Evolutionary conservation across 495 filamentous ascomycete genomes (phyloP).

Genomic region (Parathielavia hyrcaniae): DNA sequence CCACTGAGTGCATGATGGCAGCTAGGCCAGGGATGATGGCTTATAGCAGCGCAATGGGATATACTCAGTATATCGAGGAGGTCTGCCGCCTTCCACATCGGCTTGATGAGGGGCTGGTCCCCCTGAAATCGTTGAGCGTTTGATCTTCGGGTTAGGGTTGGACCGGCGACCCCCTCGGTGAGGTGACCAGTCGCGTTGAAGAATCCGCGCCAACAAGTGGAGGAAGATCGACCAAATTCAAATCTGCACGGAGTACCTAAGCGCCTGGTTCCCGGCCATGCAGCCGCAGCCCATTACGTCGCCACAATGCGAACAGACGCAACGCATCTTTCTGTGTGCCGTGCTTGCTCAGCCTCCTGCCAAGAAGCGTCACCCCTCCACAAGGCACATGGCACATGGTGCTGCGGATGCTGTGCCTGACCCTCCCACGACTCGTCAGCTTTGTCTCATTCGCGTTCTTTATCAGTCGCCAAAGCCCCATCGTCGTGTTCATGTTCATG

Average conservation of each 20-base stretch:
- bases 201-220: too few relatives aligned
- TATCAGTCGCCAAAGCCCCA: neutral
- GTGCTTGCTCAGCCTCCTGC: constrained; percentile 10
- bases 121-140: too few relatives aligned
- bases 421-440: constrained; percentile 4
- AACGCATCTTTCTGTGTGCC: too few relatives aligned
- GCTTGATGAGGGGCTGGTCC: neutral
- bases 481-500: too few relatives aligned
- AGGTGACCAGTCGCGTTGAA: neutral
- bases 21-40: neutral
- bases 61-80: constrained; percentile 2
- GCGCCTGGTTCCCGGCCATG: too few relatives aligned
- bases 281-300: neutral
- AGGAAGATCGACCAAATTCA: too few relatives aligned
- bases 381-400: neutral
- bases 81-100: neutral
- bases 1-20: constrained; percentile 1
- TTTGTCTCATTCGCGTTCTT: neutral
- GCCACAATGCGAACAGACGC: too few relatives aligned
- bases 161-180: too few relatives aligned
- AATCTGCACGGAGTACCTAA: neutral
- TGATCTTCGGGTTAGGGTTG: neutral
- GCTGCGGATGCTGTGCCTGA: neutral
- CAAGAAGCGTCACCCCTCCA: neutral
- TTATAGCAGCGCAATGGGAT: neutral